Conservation (phyloP, 129 eudicot genomes). For the Mikania micrantha region DNA sequence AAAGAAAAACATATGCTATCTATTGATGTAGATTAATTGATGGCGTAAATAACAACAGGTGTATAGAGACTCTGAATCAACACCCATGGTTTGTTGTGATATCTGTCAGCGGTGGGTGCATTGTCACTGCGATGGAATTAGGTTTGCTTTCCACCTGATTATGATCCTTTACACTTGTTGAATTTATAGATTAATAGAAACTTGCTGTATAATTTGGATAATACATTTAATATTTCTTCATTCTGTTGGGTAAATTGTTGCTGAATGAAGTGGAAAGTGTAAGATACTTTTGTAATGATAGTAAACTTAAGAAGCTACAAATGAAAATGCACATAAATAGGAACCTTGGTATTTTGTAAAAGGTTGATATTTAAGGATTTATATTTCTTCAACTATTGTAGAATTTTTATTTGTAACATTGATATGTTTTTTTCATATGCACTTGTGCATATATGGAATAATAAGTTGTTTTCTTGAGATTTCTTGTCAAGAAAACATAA, state of each 20-base stretch:
- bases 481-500: neutral
- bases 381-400: neutral
- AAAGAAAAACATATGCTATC: neutral
- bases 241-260: neutral
- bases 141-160: constrained; percentile 41
- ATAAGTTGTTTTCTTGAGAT: neutral
- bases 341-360: neutral
- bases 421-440: neutral
- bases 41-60: constrained; percentile 47
- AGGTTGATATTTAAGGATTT: neutral
- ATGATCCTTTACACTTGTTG: constrained; percentile 9
- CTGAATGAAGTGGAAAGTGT: neutral
- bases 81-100: constrained; percentile 99
- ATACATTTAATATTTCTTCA: neutral
- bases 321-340: neutral
- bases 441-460: neutral
- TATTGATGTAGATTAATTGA: neutral
- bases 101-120: constrained; percentile 97
- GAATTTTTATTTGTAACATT: neutral
- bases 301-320: neutral
- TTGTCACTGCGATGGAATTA: constrained; percentile 88
- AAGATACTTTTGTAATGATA: neutral
- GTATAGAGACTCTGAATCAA: constrained; percentile 95
- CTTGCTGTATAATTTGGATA: neutral
- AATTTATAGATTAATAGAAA: neutral